Evolutionary conservation across 2,329 filamentous ascomycete species (phyloP).

Genomic region (Fusarium sp.): DNA sequence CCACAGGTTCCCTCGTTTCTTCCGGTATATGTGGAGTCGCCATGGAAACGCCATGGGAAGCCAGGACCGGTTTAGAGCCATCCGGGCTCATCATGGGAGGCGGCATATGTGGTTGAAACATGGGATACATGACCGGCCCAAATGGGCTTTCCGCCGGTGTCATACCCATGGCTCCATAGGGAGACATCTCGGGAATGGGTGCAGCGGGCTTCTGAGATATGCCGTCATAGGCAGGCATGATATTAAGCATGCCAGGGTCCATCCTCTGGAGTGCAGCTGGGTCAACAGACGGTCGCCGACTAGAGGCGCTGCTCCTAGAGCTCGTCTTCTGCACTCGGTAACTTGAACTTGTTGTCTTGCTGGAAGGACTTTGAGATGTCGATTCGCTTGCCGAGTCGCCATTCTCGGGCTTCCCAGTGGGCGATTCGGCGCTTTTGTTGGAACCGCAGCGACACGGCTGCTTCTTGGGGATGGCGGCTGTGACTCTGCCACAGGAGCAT

Average conservation of each 20-base stretch:
- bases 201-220: slow-evolving; percentile 43
- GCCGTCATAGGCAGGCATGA: slow-evolving; percentile 52
- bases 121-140: slow-evolving; percentile 46
- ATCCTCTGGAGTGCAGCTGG: slow-evolving; percentile 62
- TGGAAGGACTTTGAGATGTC: slow-evolving; percentile 47
- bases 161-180: slow-evolving; percentile 47
- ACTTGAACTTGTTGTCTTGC: slow-evolving; percentile 45
- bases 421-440: slow-evolving; percentile 44
- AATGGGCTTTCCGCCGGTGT: slow-evolving; percentile 42
- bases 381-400: slow-evolving; percentile 40
- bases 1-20: slow-evolving; percentile 23
- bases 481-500: slow-evolving; percentile 74
- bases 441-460: slow-evolving; percentile 66
- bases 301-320: slow-evolving; percentile 47
- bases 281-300: slow-evolving; percentile 64
- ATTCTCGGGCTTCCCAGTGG: slow-evolving; percentile 38
- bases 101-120: slow-evolving; percentile 48
- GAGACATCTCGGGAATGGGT: slow-evolving; percentile 39
- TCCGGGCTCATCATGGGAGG: slow-evolving; percentile 37
- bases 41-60: slow-evolving; percentile 31
- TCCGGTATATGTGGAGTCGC: slow-evolving; percentile 37
- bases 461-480: slow-evolving; percentile 71
- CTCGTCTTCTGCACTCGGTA: slow-evolving; percentile 61
- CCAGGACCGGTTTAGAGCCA: slow-evolving; percentile 30
- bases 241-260: slow-evolving; percentile 64